phyloP scores from a whole-genome alignment of 345 rosid species.

The Clausena lansium region DNA sequence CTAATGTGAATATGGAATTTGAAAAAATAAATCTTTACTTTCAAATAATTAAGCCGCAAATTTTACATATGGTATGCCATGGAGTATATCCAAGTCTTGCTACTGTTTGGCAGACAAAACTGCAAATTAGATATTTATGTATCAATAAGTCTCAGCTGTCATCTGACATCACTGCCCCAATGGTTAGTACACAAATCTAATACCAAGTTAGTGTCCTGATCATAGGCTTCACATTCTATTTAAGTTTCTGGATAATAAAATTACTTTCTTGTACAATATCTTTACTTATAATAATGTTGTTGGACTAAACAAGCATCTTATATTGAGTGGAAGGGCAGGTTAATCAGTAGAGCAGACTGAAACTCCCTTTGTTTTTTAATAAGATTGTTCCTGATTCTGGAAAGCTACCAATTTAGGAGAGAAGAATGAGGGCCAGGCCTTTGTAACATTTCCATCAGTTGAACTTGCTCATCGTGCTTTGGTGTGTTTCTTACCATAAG shows the following conservation, averaged over 20 bases:
- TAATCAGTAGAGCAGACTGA: neutral
- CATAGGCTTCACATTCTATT: neutral
- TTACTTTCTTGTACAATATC: neutral
- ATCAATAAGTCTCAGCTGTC: neutral
- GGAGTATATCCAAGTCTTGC: neutral
- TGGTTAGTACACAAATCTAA: neutral
- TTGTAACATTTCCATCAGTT: constrained; percentile 84
- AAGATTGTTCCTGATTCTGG: neutral
- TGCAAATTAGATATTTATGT: neutral
- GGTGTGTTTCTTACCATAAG: constrained; percentile 45
- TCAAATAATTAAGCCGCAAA: neutral
- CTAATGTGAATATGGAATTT: neutral
- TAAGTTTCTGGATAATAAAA: neutral
- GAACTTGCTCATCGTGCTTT: constrained; percentile 84
- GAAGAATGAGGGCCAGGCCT: constrained; percentile 97
- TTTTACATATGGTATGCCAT: neutral
- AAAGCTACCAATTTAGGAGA: constrained; percentile 58
- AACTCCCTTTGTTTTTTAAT: neutral
- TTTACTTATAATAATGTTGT: neutral
- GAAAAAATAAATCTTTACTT: neutral
- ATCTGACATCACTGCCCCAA: neutral
- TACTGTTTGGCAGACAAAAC: neutral
- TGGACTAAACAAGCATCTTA: neutral
- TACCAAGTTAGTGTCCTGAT: neutral
- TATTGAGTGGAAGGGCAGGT: neutral